Conservation (phyloP, 768 basidiomycete species). For the Boletellus ananas region DNA sequence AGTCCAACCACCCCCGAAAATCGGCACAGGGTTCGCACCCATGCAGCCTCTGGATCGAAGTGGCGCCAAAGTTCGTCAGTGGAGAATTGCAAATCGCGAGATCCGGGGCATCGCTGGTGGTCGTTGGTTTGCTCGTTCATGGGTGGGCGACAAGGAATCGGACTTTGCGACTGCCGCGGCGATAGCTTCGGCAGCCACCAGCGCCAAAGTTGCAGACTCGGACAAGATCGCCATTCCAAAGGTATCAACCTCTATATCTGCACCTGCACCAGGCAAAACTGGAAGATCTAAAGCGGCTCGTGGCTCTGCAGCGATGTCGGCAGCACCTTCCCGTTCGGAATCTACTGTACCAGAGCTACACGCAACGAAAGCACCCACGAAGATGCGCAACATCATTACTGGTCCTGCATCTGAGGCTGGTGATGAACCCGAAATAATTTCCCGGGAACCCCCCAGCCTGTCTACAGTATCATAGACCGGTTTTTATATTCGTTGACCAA, state of each 20-base stretch:
- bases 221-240: slow-evolving; percentile 34
- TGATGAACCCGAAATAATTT: slow-evolving; percentile 41
- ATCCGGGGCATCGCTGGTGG: slow-evolving; percentile 81
- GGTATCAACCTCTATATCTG: slow-evolving; percentile 44
- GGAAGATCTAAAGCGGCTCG: slow-evolving; percentile 39
- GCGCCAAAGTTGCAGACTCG: slow-evolving; percentile 26
- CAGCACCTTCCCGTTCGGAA: slow-evolving; percentile 55
- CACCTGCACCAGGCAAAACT: slow-evolving; percentile 39
- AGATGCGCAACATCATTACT: slow-evolving; percentile 61
- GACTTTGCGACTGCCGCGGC: slow-evolving; percentile 46
- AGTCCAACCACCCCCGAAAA: slow-evolving; percentile 74
- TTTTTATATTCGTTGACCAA: slow-evolving; percentile 5
- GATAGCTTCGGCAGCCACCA: slow-evolving; percentile 22
- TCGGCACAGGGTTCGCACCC: slow-evolving; percentile 70
- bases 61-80: slow-evolving; percentile 59
- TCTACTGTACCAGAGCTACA: slow-evolving; percentile 48
- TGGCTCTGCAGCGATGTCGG: slow-evolving; percentile 40
- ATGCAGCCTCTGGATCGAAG: slow-evolving; percentile 62
- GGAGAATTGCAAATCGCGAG: slow-evolving; percentile 73
- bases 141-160: slow-evolving; percentile 83
- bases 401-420: slow-evolving; percentile 50
- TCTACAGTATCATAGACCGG: slow-evolving; percentile 17
- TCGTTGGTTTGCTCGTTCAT: slow-evolving; percentile 74
- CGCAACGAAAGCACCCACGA: slow-evolving; percentile 51
- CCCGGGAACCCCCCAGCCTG: slow-evolving; percentile 16